Conservation (phyloP, 176 grass and related monocot genomes). For the Puya raimondii region DNA sequence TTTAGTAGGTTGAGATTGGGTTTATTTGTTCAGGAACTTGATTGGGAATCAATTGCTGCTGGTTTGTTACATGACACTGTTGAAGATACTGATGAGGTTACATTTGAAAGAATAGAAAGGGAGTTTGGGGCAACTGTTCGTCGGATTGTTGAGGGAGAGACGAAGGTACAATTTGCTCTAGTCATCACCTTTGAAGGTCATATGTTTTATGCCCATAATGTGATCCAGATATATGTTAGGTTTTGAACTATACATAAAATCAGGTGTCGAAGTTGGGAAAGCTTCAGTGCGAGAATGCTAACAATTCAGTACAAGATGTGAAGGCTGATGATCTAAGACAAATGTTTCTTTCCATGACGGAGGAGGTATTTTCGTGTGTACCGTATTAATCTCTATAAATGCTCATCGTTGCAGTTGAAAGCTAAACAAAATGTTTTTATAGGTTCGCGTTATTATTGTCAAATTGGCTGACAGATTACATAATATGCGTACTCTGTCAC, state of each 20-base stretch:
- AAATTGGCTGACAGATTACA: conserved; percentile 97
- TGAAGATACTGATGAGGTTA: conserved; percentile 92
- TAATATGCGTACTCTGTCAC: conserved; percentile 96
- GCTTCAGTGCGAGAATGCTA: conserved; percentile 66
- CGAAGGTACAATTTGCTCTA: conserved; percentile 50
- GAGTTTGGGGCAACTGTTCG: conserved; percentile 79
- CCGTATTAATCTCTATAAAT: not conserved
- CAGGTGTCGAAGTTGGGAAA: conserved; percentile 98
- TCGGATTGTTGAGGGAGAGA: conserved; percentile 97
- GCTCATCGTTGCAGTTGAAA: conserved; percentile 8
- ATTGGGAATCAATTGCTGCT: conserved; percentile 96
- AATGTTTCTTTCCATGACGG: conserved; percentile 99
- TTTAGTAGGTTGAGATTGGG: not conserved
- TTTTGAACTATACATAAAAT: conserved; percentile 2
- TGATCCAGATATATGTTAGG: not conserved
- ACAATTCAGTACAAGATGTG: conserved; percentile 82
- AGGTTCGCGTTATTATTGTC: conserved; percentile 98
- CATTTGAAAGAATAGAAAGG: conserved; percentile 92
- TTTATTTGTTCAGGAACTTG: conserved; percentile 74
- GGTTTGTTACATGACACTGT: conserved; percentile 98
- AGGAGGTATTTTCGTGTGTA: conserved; percentile 50
- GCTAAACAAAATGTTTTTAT: conserved; percentile 20
- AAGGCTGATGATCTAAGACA: conserved; percentile 97
- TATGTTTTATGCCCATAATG: not conserved
- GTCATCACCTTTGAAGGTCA: not conserved